These are phyloP conservation scores for Kluyveromyces wickerhamii DNA, from an alignment of 805 yeast species.

Conservation along the genomic window DNA sequence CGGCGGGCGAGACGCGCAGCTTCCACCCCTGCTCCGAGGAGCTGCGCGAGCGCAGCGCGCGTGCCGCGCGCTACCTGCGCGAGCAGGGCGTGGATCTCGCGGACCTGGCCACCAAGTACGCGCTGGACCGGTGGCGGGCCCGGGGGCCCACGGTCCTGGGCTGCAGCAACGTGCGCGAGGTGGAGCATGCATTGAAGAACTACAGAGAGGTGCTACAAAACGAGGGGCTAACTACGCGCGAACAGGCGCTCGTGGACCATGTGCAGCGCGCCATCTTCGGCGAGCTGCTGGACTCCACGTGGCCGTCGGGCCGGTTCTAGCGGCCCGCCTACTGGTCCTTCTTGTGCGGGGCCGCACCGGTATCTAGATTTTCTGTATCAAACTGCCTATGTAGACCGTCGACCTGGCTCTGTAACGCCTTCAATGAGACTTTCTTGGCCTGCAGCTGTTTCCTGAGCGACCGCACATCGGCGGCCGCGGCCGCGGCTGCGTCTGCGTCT, in stretches of 20 bases:
- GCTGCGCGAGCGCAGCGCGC: slow-evolving; percentile 39
- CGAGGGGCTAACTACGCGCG: slow-evolving; percentile 33
- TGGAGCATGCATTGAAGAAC: slow-evolving; percentile 51
- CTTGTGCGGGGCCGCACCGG: slow-evolving; percentile 16
- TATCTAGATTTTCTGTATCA: slow-evolving; percentile 24
- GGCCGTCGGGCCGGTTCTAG: slow-evolving; percentile 63
- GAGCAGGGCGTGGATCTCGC: slow-evolving; percentile 58
- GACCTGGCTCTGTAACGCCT: slow-evolving; percentile 43
- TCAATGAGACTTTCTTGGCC: slow-evolving; percentile 37
- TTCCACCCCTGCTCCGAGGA: slow-evolving; percentile 74
- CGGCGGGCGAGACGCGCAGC: slow-evolving; percentile 54
- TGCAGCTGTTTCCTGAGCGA: slow-evolving; percentile 33
- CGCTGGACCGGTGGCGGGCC: slow-evolving; percentile 50
- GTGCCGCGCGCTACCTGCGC: slow-evolving; percentile 42
- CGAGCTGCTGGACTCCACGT: slow-evolving; percentile 51
- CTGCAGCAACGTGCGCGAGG: slow-evolving; percentile 55
- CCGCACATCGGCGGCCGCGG: slow-evolving; percentile 23
- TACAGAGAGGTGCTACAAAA: slow-evolving; percentile 39
- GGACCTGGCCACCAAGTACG: slow-evolving; percentile 71
- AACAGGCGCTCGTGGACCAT: slow-evolving; percentile 35
- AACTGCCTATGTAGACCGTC: slow-evolving; percentile 42
- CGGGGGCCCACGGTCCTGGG: slow-evolving; percentile 71
- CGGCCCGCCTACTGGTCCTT: slow-evolving; percentile 9
- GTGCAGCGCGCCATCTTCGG: slow-evolving; percentile 42
- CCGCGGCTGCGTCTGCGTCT: slow-evolving; percentile 14